A percentile compares a stretch with the other conserved stretches of the same genome.
phyloP scores from a whole-genome alignment of 495 filamentous ascomycete genomes.

The Podospora comata region DNA sequence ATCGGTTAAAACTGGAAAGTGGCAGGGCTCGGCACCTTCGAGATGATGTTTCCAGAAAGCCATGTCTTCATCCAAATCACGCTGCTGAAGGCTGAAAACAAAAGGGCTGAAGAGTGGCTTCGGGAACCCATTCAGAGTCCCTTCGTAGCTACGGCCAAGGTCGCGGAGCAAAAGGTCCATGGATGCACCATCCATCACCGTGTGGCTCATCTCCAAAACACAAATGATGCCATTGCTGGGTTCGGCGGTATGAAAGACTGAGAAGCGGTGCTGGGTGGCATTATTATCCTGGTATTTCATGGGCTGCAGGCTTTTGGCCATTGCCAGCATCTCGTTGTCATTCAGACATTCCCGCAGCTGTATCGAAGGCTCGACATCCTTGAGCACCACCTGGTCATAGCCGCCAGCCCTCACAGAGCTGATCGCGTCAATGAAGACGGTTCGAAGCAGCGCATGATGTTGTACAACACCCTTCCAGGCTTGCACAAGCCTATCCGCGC shows the following conservation, averaged over 20 bases:
- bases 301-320: conserved; percentile 36
- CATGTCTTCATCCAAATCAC: conserved; percentile 45
- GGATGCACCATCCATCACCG: conserved; percentile 63
- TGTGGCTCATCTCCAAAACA: conserved; percentile 60
- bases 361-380: conserved; percentile 34
- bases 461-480: conserved; percentile 56
- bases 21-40: conserved; percentile 25
- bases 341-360: conserved; percentile 43
- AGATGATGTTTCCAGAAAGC: conserved; percentile 28
- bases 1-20: conserved; percentile 26
- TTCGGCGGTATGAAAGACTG: conserved; percentile 40
- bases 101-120: conserved; percentile 42
- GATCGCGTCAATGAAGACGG: conserved; percentile 36
- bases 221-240: conserved; percentile 35
- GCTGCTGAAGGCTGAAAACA: conserved; percentile 48
- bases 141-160: conserved; percentile 15
- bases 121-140: not conserved
- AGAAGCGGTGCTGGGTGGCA: conserved; percentile 48
- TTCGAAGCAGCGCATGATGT: conserved; percentile 46
- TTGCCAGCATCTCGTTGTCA: conserved; percentile 37
- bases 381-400: conserved; percentile 28
- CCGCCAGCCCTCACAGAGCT: conserved; percentile 10
- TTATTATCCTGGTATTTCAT: conserved; percentile 38
- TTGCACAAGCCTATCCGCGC: conserved; percentile 7
- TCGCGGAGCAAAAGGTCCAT: conserved; percentile 37